Percentiles rank a stretch among this genome's conserved stretches.
Conservation (phyloP, 768 basidiomycete species). For the Lepiota venenata region DNA sequence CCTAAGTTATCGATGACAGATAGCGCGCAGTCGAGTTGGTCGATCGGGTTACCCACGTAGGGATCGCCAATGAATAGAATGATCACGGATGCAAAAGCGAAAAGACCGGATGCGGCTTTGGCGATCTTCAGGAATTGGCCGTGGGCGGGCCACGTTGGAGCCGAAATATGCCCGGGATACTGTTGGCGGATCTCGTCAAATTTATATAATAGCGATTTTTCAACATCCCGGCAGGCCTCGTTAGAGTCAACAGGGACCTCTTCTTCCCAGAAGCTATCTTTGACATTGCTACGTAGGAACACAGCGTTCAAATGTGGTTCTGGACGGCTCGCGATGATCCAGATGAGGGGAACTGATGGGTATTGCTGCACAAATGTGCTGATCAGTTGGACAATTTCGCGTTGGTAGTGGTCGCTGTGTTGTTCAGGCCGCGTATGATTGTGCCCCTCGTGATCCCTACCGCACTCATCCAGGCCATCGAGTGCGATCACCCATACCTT, state of each 20-base stretch:
- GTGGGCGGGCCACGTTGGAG: constrained; percentile 16
- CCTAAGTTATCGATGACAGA: background rate
- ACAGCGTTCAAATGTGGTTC: constrained; percentile 19
- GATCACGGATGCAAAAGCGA: constrained; percentile 22
- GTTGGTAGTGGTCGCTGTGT: constrained; percentile 8
- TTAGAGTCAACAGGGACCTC: constrained; percentile 10
- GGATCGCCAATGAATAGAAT: constrained; percentile 19
- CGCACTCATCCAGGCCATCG: constrained; percentile 28
- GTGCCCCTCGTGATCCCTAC: background rate
- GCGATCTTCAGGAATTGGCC: constrained; percentile 14
- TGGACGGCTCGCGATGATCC: constrained; percentile 25
- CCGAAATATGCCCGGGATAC: background rate
- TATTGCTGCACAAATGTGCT: background rate
- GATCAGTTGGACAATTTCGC: constrained; percentile 15
- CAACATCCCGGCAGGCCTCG: constrained; percentile 17
- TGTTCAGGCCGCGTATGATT: background rate
- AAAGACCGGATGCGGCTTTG: constrained; percentile 20
- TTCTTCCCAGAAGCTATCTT: background rate
- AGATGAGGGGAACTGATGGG: constrained; percentile 14
- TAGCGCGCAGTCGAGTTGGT: constrained; percentile 6
- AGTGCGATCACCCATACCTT: constrained; percentile 13
- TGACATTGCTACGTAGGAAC: constrained; percentile 3
- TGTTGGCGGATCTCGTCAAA: constrained; percentile 11
- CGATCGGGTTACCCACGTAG: background rate
- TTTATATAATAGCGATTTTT: constrained; percentile 12